Evolutionary conservation across 371 early-diverging fungal species (phyloP).

Genomic region (Apophysomyces ossiformis): DNA sequence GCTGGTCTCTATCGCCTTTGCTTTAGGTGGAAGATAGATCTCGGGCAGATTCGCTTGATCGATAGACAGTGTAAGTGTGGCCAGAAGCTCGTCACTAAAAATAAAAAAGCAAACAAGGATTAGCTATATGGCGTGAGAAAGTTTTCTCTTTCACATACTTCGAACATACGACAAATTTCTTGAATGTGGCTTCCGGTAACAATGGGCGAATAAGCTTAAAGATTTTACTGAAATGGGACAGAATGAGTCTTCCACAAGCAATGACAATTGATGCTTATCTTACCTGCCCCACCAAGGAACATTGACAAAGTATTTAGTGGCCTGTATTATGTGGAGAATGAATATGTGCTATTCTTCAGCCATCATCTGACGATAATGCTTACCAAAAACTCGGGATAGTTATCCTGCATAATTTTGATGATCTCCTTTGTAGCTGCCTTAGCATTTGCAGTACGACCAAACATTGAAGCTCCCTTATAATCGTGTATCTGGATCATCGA

Average conservation of each 20-base stretch:
- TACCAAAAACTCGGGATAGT: conserved; percentile 68
- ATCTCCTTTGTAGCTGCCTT: conserved; percentile 57
- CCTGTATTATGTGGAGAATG: conserved; percentile 18
- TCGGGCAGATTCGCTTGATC: conserved; percentile 18
- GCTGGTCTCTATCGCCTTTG: conserved; percentile 5
- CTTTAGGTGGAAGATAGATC: conserved; percentile 15
- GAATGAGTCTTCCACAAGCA: no score
- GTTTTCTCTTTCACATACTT: conserved; percentile 26
- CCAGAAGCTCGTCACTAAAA: conserved; percentile 22
- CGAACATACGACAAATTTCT: conserved; percentile 62
- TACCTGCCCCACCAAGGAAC: conserved; percentile 67
- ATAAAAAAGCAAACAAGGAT: conserved; percentile 3
- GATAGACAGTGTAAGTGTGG: conserved; percentile 22
- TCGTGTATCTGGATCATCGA: conserved; percentile 70
- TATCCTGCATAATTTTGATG: conserved; percentile 64
- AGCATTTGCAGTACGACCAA: conserved; percentile 54
- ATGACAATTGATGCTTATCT: not conserved
- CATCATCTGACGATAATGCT: not conserved
- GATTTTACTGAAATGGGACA: conserved; percentile 38
- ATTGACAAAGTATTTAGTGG: conserved; percentile 63
- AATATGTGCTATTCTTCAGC: not conserved
- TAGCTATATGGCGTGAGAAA: not conserved
- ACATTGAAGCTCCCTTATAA: conserved; percentile 57
- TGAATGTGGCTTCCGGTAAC: conserved; percentile 61
- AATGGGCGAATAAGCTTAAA: conserved; percentile 59